A percentile compares a stretch with the other conserved stretches of the same genome.
These are phyloP conservation scores for Annulohypoxylon maeteangense DNA, from an alignment of 495 filamentous ascomycete genomes.

Conservation along the genomic window DNA sequence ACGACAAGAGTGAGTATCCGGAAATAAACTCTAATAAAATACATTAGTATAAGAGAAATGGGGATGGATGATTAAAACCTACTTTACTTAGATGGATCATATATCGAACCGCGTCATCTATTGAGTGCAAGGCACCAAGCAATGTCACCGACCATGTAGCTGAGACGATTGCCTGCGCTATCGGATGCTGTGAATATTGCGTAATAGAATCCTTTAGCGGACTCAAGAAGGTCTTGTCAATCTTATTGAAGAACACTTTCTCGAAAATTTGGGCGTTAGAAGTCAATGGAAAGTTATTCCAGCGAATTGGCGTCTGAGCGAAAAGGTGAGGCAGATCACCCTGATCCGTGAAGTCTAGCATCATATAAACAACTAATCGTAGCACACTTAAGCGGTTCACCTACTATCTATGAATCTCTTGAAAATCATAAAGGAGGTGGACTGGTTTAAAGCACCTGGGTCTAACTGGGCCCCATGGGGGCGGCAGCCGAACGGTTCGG, in stretches of 20 bases:
- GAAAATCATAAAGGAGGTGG: conserved; percentile 12
- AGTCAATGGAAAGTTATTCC: background rate
- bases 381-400: background rate
- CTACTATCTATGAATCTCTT: conserved; percentile 29
- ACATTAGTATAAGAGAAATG: background rate
- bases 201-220: conserved; percentile 12
- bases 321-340: conserved; percentile 22
- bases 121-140: conserved; percentile 16
- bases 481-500: background rate
- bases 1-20: background rate
- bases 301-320: conserved; percentile 5
- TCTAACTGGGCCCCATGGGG: background rate
- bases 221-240: conserved; percentile 5
- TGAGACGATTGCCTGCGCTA: conserved; percentile 29
- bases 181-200: background rate
- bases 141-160: conserved; percentile 12
- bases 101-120: conserved; percentile 8
- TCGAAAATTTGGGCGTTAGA: conserved; percentile 9
- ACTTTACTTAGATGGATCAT: conserved; percentile 25
- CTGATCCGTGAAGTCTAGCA: conserved; percentile 18
- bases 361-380: background rate
- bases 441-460: background rate
- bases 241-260: background rate
- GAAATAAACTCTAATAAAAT: conserved; percentile 14
- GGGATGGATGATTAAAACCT: background rate